Conservation (phyloP, 2,329 filamentous ascomycete species). For the Coniosporium tulheliwenetii region DNA sequence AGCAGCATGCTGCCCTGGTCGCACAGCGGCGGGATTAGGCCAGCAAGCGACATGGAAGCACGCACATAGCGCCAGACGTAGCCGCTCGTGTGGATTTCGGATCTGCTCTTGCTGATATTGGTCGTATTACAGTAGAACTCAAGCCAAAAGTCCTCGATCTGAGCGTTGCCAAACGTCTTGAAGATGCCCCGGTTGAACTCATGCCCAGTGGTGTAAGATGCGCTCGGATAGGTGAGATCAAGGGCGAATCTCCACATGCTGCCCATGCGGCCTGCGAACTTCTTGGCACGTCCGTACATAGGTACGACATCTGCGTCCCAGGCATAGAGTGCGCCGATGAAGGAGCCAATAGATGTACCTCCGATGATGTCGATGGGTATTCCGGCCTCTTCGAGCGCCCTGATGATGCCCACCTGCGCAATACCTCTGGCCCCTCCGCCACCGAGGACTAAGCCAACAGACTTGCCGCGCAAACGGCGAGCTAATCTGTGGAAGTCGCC, state of each 20-base stretch:
- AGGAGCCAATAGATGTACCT: constrained; percentile 89
- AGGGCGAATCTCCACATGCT: constrained; percentile 98
- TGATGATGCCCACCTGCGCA: constrained; percentile 83
- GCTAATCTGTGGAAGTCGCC: constrained; percentile 92
- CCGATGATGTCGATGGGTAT: constrained; percentile 93
- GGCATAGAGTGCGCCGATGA: constrained; percentile 89
- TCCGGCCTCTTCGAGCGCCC: constrained; percentile 86
- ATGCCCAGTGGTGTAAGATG: constrained; percentile 93
- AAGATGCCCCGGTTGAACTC: constrained; percentile 99
- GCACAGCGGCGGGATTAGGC: constrained; percentile 80
- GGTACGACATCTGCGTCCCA: constrained; percentile 93
- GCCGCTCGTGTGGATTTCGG: constrained; percentile 86
- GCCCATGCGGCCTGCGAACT: constrained; percentile 95
- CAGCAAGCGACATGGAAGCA: constrained; percentile 91
- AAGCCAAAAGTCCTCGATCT: constrained; percentile 98
- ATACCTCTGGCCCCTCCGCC: constrained; percentile 88
- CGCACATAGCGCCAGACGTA: constrained; percentile 97
- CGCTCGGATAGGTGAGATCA: constrained; percentile 80
- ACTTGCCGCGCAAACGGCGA: constrained; percentile 79
- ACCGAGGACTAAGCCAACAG: constrained; percentile 83
- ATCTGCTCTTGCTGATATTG: constrained; percentile 87
- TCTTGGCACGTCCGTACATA: constrained; percentile 93
- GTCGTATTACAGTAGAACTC: constrained; percentile 99
- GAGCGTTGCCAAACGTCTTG: constrained; percentile 91
- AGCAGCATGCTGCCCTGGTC: constrained; percentile 95